A percentile compares a stretch with the other conserved stretches of the same genome.
Conservation (phyloP, 176 grass and related monocot genomes). For the Oryza coarctata region DNA sequence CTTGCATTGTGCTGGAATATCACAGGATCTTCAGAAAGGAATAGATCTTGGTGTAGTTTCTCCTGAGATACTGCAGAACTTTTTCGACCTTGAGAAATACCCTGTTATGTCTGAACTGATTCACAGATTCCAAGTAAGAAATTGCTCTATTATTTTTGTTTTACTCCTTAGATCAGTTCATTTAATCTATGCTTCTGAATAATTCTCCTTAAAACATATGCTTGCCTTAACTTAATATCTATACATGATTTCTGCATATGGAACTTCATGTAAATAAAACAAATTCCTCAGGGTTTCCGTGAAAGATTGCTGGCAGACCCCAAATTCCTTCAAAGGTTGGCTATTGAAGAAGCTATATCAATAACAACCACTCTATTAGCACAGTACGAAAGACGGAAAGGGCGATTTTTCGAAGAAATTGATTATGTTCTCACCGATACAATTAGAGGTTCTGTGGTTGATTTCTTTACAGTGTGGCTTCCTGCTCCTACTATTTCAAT, state of each 20-base stretch:
- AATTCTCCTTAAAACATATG: slow-evolving; percentile 9
- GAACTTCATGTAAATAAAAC: not conserved
- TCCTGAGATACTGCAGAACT: slow-evolving; percentile 96
- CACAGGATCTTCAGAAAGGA: slow-evolving; percentile 87
- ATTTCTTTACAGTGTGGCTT: slow-evolving; percentile 99
- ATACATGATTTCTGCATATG: slow-evolving; percentile 1
- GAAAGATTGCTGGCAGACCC: slow-evolving; percentile 96
- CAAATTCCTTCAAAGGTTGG: slow-evolving; percentile 90
- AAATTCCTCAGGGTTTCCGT: slow-evolving; percentile 76
- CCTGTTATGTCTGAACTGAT: slow-evolving; percentile 79
- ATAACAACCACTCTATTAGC: slow-evolving; percentile 90
- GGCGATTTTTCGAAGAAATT: slow-evolving; percentile 88
- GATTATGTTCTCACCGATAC: slow-evolving; percentile 97
- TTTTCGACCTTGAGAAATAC: slow-evolving; percentile 97
- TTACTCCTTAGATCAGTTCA: slow-evolving; percentile 3
- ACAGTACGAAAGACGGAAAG: slow-evolving; percentile 91
- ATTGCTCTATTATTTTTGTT: not conserved
- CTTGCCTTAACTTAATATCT: slow-evolving; percentile 6
- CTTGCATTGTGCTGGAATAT: slow-evolving; percentile 11
- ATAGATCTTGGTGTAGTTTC: slow-evolving; percentile 94
- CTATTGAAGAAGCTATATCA: slow-evolving; percentile 94
- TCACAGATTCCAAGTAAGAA: slow-evolving; percentile 87
- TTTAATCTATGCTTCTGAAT: slow-evolving; percentile 14
- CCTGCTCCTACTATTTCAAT: slow-evolving; percentile 96
- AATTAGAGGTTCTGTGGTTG: slow-evolving; percentile 90